Base-by-base conservation (phyloP, 2,329 filamentous ascomycete genomes). In the Trichoderma sp. region DNA sequence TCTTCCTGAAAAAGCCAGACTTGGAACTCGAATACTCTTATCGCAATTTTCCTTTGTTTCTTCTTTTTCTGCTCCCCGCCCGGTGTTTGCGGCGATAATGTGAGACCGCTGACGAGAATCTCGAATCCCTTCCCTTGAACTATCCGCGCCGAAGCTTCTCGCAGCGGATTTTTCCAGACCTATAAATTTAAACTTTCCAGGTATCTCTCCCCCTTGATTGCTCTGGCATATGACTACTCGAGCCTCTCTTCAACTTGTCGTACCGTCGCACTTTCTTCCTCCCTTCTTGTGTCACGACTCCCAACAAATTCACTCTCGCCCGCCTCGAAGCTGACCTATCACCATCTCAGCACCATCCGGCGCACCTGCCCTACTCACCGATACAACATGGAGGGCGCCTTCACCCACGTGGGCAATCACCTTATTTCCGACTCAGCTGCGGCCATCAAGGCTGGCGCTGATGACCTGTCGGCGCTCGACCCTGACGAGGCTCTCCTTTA, bases 371-470 rank as follows among this genome's bases (percentile, higher is more conserved):
- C 59, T 25, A 60, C 50, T 67, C 52, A 65, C 19, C 58, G 64
- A 70, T 70, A 67, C 75, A 83, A 73, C 73, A 94, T 95, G 92
- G 92, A 95, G 84, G 91, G 90, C 78, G 91, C 92, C 73, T 97
- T 96, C 78, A 94, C 90, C 70, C 91, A 95, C 80, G 88, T 94
- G 76, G 92, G 91, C 75, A 97, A 95, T 81, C 91, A 94, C 80
- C 83, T 94, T 73, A 89, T 95, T 76, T 93, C 91, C 75, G 91
- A 94, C 80, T 93, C 91, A 63, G 91, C 90, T 65, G 89, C 91
- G 69, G 92, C 91, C 70, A 97, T 97, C 80, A 97, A 96, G 76
- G 93, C 93, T 71, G 90, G 88, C 74, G 89, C 92, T 75, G 93
- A 96, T 80, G 88, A 88, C 70, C 80, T 91, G 35, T 90, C 89